Percentiles rank a stretch among this genome's conserved stretches.
These are phyloP conservation scores for Coemansia erecta DNA, from an alignment of 192 early-diverging fungal genomes.

Conservation along the genomic window DNA sequence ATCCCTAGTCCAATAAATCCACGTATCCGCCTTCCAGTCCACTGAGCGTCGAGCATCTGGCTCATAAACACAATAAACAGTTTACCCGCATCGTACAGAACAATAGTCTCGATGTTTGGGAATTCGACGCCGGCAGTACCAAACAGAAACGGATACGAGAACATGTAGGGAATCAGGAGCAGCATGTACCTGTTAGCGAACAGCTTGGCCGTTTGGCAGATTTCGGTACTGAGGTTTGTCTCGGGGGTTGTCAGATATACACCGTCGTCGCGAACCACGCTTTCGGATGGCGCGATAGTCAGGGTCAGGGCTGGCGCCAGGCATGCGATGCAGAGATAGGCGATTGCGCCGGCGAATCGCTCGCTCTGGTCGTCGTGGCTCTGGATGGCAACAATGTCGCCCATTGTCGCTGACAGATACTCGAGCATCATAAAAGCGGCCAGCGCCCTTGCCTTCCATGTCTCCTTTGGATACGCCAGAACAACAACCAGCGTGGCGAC, in stretches of 20 bases:
- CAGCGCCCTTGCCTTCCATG: constrained; percentile 36
- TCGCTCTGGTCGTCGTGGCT: constrained; percentile 5
- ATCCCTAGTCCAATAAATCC: constrained; percentile 15
- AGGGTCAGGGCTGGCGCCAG: constrained; percentile 23
- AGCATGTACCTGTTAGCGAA: constrained; percentile 31
- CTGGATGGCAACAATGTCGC: constrained; percentile 24
- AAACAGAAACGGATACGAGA: constrained; percentile 16
- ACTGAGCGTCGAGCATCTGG: constrained; percentile 35
- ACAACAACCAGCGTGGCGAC: constrained; percentile 35
- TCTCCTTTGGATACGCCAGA: constrained; percentile 33
- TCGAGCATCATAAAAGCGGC: constrained; percentile 27
- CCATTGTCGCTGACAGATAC: constrained; percentile 36
- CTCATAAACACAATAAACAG: constrained; percentile 31
- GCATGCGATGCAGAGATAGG: constrained; percentile 16
- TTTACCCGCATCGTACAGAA: constrained; percentile 36
- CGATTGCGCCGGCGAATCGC: constrained; percentile 17
- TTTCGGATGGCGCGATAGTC: constrained; percentile 30
- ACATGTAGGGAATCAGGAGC: constrained; percentile 13
- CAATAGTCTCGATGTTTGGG: constrained; percentile 16
- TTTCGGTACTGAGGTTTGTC: constrained; percentile 16
- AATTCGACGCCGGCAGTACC: constrained; percentile 17
- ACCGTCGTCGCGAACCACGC: constrained; percentile 37
- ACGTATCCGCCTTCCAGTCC: constrained; percentile 25
- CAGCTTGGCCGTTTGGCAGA: constrained; percentile 17
- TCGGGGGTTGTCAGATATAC: constrained; percentile 36